Base-by-base conservation (phyloP, 1,139 yeast species). In the Debaryomyces fabryi region DNA sequence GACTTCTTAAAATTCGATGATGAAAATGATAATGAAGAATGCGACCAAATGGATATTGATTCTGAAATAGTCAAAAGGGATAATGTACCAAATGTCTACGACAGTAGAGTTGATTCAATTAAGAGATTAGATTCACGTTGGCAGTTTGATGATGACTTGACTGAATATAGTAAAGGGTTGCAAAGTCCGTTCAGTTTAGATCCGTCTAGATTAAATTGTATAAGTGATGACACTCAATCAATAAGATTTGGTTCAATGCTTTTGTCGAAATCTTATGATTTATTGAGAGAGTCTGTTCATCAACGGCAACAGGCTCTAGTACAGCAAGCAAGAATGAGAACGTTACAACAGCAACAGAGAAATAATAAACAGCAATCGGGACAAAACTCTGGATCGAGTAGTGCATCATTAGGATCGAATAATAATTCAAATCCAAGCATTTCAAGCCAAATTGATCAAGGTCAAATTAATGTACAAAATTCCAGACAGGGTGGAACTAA, bases 231-330 rank as follows among this genome's bases (percentile, higher is more conserved):
- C 48, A 91, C 97, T 0, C 97, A 91, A 67, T 85, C 88, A 0
- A 88, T 92, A 33, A 76, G 97, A 52, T 91, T 92, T 67, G 97
- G 97, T 6, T 84, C 96, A 4, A 90, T 91, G 97, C 69, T 92
- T 39, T 74, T 91, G 42, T 84, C 95, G 4, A 92, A 92, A 65
- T 86, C 97, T 0, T 88, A 88, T 62, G 97, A 87, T 45, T 68
- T 85, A 67, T 65, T 79, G 70, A 63, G 82, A 45, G 83, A 78
- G 56, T 75, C 80, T 9, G 82, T 62, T 63, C 79, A 74, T 52
- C 79, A 75, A 57, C 66, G 76, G 46, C 78, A 72, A 59, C 79
- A 73, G 52, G 62, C 66, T 18, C 67, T 65, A 52, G 62, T 74
- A 29, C 79, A 75, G 52, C 74, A 78, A 63, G 75, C 79, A 39